Percentiles rank a stretch among this genome's conserved stretches.
Conservation (phyloP, 805 yeast species). For the Kazachstania psychrophila region DNA sequence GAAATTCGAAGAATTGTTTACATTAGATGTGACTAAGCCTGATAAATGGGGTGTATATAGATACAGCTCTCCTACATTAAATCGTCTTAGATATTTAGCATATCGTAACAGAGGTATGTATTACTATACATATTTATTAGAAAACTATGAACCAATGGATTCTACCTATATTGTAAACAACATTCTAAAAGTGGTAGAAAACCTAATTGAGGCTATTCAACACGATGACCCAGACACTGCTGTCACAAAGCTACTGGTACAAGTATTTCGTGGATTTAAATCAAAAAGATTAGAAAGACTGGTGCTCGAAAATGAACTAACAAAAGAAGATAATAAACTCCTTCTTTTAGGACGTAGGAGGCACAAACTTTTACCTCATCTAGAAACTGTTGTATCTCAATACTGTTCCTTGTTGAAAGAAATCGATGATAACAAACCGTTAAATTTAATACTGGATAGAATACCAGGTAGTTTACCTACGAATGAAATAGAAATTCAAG, state of each 20-base stretch:
- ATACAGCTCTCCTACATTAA: conserved; percentile 53
- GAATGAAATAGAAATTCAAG: neutral
- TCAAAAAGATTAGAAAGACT: conserved; percentile 43
- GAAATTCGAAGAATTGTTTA: conserved; percentile 54
- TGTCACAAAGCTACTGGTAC: conserved; percentile 41
- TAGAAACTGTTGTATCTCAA: conserved; percentile 10
- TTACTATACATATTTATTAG: conserved; percentile 36
- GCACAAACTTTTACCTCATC: conserved; percentile 24
- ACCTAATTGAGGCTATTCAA: conserved; percentile 52
- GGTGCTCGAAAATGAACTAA: conserved; percentile 50
- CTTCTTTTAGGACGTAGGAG: conserved; percentile 15
- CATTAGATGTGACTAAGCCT: conserved; percentile 52
- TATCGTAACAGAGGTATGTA: conserved; percentile 76
- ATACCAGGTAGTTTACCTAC: neutral
- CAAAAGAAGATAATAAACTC: conserved; percentile 29
- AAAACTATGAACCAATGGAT: conserved; percentile 17
- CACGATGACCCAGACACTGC: conserved; percentile 60
- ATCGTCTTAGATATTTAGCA: conserved; percentile 64
- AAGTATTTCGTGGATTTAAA: conserved; percentile 43
- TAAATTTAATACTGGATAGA: neutral
- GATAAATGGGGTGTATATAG: conserved; percentile 32
- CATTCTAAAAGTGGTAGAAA: conserved; percentile 43
- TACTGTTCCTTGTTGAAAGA: conserved; percentile 12
- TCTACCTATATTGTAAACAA: conserved; percentile 35
- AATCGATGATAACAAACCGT: conserved; percentile 10